Base-by-base conservation (phyloP, 805 yeast genomes). In the Wickerhamiella spandovensis region DNA sequence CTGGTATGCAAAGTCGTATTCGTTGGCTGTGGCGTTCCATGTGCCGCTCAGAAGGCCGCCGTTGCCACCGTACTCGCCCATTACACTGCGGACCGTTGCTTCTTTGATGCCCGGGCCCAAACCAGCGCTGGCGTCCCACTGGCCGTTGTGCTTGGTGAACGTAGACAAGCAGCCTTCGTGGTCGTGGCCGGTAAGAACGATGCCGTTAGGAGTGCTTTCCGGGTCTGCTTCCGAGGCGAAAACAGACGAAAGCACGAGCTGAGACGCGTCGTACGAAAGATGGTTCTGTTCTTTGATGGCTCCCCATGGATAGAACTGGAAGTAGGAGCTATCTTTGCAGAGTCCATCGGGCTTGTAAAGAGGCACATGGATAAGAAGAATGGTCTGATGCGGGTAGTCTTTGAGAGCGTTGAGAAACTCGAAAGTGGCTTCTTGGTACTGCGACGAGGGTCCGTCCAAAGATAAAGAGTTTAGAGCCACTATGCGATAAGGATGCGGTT, bases 41-140 rank as follows among this genome's bases (percentile, higher is more conserved):
- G 72, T 77, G 1, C 95, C 97, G 1, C 88, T 81, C 56, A 92
- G 67, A 12, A 92, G 67, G 0, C 97, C 98, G 1, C 88, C 76
- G 58, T 83, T 84, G 2, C 98, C 98, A 52, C 81, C 84, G 59
- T 72, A 92, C 61, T 92, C 96, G 17, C 98, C 98, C 97, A 92
- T 92, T 79, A 90, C 84, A 17, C 96, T 79, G 51, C 89, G 72
- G 21, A 92, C 96, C 0, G 95, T 90, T 51, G 84, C 70, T 65
- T 90, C 97, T 9, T 47, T 18, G 12, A 55, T 42, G 17, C 39
- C 42, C 10, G 20, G 30, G 60, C 49, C 46, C 21, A 46, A 42
- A 18, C 58, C 54, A 9, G 46, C 64, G 12, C 25, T 23, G 23
- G 68, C 56, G 24, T 15, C 18, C 28, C 28, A 28, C 6, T 60